Conservation (phyloP, 352 stramenopile genomes). For the Phytophthora cactorum region DNA sequence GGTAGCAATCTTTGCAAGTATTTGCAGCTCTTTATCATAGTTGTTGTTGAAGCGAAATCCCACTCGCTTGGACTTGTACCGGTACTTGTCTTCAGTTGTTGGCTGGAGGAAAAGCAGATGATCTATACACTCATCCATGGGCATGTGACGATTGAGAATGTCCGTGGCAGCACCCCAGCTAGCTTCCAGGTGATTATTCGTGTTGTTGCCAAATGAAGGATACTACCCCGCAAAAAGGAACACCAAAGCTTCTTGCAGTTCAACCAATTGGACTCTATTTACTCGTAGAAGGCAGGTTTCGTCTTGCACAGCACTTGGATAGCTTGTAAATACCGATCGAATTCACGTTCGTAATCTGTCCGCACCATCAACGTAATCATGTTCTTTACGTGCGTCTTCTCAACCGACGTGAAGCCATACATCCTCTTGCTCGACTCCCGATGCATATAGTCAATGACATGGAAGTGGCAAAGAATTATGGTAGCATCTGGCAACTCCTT, state of each 20-base stretch:
- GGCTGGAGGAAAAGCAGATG: neutral
- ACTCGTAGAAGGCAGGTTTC: neutral
- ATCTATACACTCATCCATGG: constrained; percentile 1
- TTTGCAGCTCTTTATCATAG: too few relatives aligned
- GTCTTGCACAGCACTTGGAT: neutral
- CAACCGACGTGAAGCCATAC: constrained; percentile 3
- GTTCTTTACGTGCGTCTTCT: neutral
- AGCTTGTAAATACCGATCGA: neutral
- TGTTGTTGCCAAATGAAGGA: constrained; percentile 1
- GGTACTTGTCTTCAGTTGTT: neutral
- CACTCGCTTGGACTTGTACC: neutral
- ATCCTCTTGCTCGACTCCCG: neutral
- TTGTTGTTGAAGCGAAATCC: neutral
- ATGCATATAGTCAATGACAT: neutral
- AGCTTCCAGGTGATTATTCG: neutral
- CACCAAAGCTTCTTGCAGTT: neutral
- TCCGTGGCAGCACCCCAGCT: neutral
- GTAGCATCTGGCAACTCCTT: neutral
- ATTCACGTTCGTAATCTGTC: neutral
- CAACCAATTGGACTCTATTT: neutral
- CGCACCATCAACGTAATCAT: neutral
- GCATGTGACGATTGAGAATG: neutral
- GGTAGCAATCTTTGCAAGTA: too few relatives aligned
- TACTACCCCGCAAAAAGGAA: neutral
- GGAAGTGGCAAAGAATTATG: constrained; percentile 3